Evolutionary conservation across 768 basidiomycete genomes (phyloP).

Genomic region (Tylopilus intermedius): DNA sequence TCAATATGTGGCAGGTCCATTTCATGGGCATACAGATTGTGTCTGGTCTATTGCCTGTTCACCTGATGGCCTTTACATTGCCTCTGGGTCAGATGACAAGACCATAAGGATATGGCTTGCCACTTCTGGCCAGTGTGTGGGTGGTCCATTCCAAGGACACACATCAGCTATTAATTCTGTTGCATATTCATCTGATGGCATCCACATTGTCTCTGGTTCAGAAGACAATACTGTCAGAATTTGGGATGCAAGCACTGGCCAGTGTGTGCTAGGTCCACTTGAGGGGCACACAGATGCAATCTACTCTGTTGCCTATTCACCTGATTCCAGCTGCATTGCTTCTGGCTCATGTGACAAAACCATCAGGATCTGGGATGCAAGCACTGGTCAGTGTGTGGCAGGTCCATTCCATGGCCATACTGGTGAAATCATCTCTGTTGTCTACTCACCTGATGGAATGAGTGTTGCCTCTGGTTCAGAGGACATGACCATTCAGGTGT

Average conservation of each 20-base stretch:
- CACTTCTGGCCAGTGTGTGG: neutral
- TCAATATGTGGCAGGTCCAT: slow-evolving; percentile 8
- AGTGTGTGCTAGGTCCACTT: no score
- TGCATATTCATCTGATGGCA: neutral
- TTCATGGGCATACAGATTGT: slow-evolving; percentile 5
- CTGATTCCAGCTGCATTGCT: neutral
- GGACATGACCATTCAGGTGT: neutral
- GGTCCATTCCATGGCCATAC: neutral
- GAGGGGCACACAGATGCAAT: neutral
- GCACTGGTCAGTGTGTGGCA: neutral
- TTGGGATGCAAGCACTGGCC: no score
- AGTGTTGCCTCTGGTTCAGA: neutral
- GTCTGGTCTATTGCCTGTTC: neutral
- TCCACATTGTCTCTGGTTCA: no score
- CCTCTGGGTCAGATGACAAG: neutral
- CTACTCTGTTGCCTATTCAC: neutral
- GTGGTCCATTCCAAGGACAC: neutral
- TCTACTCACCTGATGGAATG: slow-evolving; percentile 1
- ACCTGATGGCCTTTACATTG: neutral
- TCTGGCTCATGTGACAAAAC: neutral
- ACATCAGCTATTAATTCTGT: neutral
- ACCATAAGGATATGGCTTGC: neutral
- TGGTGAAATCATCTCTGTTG: neutral
- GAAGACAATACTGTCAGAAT: no score
- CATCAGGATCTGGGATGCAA: neutral